These are phyloP conservation scores for Globisporangium apiculatum DNA, from an alignment of 352 stramenopile genomes.

Conservation along the genomic window DNA sequence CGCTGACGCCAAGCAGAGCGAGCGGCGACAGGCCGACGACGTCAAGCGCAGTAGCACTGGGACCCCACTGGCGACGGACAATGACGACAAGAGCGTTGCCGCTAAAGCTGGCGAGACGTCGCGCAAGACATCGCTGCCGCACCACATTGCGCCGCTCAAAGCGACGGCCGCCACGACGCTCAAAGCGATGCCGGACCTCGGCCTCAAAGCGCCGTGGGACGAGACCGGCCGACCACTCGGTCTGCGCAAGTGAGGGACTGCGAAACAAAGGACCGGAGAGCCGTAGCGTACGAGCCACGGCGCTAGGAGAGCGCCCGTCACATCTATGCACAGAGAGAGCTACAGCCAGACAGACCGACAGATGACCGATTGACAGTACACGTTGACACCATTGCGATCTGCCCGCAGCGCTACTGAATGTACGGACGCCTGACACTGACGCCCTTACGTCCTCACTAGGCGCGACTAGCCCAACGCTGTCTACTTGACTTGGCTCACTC, in stretches of 20 bases:
- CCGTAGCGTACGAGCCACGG: too few species aligned
- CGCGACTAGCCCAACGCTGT: too few species aligned
- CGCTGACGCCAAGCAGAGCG: conserved; percentile 49
- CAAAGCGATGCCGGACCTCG: conserved; percentile 61
- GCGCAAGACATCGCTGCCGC: conserved; percentile 63
- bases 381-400: too few species aligned
- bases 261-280: neutral
- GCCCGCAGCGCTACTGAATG: too few species aligned
- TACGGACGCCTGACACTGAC: too few species aligned
- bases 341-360: too few species aligned
- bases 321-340: too few species aligned
- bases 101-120: conserved; percentile 27
- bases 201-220: conserved; percentile 74
- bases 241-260: conserved; percentile 40
- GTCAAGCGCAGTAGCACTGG: conserved; percentile 23
- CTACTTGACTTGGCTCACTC: neutral
- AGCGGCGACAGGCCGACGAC: conserved; percentile 50
- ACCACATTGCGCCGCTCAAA: conserved; percentile 77
- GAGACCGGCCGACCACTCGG: conserved; percentile 61
- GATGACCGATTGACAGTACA: too few species aligned
- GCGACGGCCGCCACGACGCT: conserved; percentile 33
- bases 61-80: neutral
- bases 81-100: conserved; percentile 20
- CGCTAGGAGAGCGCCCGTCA: too few species aligned
- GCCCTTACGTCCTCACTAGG: too few species aligned